A percentile compares a stretch with the other conserved stretches of the same genome.
These are phyloP conservation scores for Cyberlindnera maclurae DNA, from an alignment of 805 yeast genomes.

Conservation along the genomic window DNA sequence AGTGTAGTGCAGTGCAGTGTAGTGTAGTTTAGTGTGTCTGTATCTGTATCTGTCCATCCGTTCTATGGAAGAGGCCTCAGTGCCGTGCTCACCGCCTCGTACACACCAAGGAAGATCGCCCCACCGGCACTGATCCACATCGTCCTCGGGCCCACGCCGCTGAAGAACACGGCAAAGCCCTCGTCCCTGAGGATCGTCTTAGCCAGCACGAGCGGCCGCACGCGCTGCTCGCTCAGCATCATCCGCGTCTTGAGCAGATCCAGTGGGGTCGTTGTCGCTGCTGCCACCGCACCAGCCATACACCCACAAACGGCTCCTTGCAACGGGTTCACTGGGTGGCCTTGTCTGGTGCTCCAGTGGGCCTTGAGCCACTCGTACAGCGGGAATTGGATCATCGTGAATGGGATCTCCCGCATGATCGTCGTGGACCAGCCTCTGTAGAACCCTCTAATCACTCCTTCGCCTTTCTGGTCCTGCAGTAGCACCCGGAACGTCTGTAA, in stretches of 20 bases:
- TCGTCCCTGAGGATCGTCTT: slow-evolving; percentile 56
- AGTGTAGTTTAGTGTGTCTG: too few species aligned
- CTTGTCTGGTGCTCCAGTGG: slow-evolving; percentile 40
- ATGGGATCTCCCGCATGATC: slow-evolving; percentile 91
- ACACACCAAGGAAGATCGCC: slow-evolving; percentile 91
- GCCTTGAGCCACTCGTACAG: slow-evolving; percentile 77
- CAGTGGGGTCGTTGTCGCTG: slow-evolving; percentile 73
- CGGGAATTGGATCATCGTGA: slow-evolving; percentile 94
- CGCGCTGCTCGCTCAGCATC: slow-evolving; percentile 58
- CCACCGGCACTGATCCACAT: slow-evolving; percentile 99
- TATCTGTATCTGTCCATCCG: too few species aligned
- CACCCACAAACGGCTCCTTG: slow-evolving; percentile 85
- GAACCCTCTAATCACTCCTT: slow-evolving; percentile 69
- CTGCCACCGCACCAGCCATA: slow-evolving; percentile 76
- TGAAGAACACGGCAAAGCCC: slow-evolving; percentile 64
- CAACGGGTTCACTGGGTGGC: slow-evolving; percentile 44
- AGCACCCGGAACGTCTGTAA: slow-evolving; percentile 59
- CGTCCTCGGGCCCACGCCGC: slow-evolving; percentile 92
- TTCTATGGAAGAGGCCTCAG: slow-evolving; percentile 7
- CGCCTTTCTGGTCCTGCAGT: slow-evolving; percentile 60
- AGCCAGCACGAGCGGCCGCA: slow-evolving; percentile 42
- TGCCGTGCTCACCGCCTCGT: slow-evolving; percentile 45
- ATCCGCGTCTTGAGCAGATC: slow-evolving; percentile 78
- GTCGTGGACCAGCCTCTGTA: slow-evolving; percentile 94
- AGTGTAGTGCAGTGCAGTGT: too few species aligned